phyloP scores from a whole-genome alignment of 176 grass and related monocot species.

The Chrysopogon serrulatus region DNA sequence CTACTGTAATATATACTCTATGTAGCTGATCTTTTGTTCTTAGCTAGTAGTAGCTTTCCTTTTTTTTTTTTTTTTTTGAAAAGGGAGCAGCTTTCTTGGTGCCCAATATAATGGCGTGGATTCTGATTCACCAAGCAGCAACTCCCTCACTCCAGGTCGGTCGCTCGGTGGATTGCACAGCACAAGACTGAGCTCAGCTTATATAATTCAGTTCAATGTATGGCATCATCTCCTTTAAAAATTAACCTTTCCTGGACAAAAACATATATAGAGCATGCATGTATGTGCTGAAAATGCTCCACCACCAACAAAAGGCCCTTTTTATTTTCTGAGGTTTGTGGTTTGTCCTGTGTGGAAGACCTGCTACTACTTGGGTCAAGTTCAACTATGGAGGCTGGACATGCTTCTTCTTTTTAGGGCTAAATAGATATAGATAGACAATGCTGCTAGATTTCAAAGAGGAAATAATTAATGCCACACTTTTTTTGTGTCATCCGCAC shows the following conservation, averaged over 20 bases:
- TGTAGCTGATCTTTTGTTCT: neutral
- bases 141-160: neutral
- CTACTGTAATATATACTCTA: too few species aligned
- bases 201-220: neutral
- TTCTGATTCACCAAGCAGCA: conserved; percentile 31
- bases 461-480: neutral
- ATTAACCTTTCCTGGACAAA: neutral
- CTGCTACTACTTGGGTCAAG: neutral
- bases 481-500: neutral
- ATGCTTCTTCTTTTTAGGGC: neutral
- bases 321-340: neutral
- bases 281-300: neutral
- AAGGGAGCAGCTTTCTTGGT: neutral
- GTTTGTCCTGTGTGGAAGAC: neutral
- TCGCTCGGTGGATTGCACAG: neutral
- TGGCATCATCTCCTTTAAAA: neutral
- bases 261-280: neutral
- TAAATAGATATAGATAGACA: neutral
- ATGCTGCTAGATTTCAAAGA: neutral
- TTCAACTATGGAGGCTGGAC: neutral
- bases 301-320: neutral
- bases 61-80: neutral
- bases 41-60: neutral
- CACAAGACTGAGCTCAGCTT: neutral
- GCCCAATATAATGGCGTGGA: neutral